Percentiles rank a stretch among this genome's conserved stretches.
phyloP scores from a whole-genome alignment of 805 yeast genomes.

The Wickerhamiella qilinensis region DNA sequence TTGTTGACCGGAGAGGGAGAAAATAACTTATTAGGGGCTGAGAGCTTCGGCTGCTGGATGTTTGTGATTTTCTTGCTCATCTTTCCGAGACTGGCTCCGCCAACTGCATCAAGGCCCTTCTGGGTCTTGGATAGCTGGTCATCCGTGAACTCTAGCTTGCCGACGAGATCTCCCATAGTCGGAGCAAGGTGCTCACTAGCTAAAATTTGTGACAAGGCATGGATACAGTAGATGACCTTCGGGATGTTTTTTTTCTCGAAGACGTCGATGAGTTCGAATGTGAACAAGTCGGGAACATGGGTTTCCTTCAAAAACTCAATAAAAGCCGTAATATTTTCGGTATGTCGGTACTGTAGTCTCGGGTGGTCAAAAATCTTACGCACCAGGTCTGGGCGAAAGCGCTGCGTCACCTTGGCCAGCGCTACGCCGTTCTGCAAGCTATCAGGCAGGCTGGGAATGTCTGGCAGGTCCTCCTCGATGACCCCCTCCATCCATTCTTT shows the following conservation, averaged over 20 bases:
- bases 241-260: slow-evolving; percentile 88
- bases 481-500: slow-evolving; percentile 62
- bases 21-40: too few relatives aligned
- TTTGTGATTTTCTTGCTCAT: slow-evolving; percentile 36
- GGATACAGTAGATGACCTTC: slow-evolving; percentile 82
- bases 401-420: slow-evolving; percentile 61
- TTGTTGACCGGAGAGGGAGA: neutral
- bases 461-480: slow-evolving; percentile 38
- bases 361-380: slow-evolving; percentile 38
- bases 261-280: slow-evolving; percentile 82
- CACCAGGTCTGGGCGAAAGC: slow-evolving; percentile 50
- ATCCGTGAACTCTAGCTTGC: slow-evolving; percentile 43
- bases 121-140: slow-evolving; percentile 58
- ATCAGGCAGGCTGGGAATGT: slow-evolving; percentile 44
- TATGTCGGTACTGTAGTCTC: slow-evolving; percentile 70
- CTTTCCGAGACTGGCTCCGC: slow-evolving; percentile 61
- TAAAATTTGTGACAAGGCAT: slow-evolving; percentile 68
- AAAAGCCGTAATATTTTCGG: slow-evolving; percentile 81
- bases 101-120: slow-evolving; percentile 41
- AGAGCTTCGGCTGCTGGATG: neutral
- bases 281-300: slow-evolving; percentile 71
- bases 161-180: slow-evolving; percentile 44
- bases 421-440: slow-evolving; percentile 71
- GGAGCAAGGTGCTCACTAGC: slow-evolving; percentile 43
- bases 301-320: slow-evolving; percentile 49